Conservation (phyloP, 805 yeast genomes). For the Lipomyces orientalis region DNA sequence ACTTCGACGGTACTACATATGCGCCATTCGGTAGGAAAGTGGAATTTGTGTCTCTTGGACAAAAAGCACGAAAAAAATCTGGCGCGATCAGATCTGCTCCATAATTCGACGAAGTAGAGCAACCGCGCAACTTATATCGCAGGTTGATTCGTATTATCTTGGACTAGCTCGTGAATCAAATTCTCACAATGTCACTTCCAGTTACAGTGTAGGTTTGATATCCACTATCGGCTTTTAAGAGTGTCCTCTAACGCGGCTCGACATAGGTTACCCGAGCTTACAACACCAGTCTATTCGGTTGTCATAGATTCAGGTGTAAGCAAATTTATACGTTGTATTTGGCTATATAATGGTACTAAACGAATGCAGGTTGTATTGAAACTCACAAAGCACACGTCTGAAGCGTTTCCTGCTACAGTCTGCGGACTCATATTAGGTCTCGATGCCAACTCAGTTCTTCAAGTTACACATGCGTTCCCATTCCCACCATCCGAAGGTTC, state of each 20-base stretch:
- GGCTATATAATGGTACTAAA: slow-evolving; percentile 28
- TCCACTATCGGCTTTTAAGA: slow-evolving; percentile 4
- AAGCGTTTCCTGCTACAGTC: slow-evolving; percentile 63
- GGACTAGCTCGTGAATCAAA: not conserved
- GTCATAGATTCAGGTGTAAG: slow-evolving; percentile 38
- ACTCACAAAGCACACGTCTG: slow-evolving; percentile 70
- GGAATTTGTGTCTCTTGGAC: not conserved
- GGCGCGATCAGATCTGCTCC: not conserved
- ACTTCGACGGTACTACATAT: not conserved
- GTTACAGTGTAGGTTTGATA: slow-evolving; percentile 32
- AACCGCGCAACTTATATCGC: not conserved
- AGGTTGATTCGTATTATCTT: not conserved
- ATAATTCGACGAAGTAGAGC: not conserved
- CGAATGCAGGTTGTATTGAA: slow-evolving; percentile 54
- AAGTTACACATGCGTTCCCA: slow-evolving; percentile 66
- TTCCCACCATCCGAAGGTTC: slow-evolving; percentile 54
- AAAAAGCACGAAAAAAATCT: not conserved
- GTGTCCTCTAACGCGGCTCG: slow-evolving; percentile 10
- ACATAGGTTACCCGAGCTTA: slow-evolving; percentile 34
- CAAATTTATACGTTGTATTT: not conserved
- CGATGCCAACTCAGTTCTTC: slow-evolving; percentile 54
- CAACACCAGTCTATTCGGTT: slow-evolving; percentile 32
- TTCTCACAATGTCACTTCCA: slow-evolving; percentile 29
- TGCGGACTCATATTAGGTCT: slow-evolving; percentile 80
- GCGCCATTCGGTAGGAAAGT: not conserved